Base-by-base conservation (phyloP, 768 basidiomycete genomes). In the Hemileccinum rubropunctum region DNA sequence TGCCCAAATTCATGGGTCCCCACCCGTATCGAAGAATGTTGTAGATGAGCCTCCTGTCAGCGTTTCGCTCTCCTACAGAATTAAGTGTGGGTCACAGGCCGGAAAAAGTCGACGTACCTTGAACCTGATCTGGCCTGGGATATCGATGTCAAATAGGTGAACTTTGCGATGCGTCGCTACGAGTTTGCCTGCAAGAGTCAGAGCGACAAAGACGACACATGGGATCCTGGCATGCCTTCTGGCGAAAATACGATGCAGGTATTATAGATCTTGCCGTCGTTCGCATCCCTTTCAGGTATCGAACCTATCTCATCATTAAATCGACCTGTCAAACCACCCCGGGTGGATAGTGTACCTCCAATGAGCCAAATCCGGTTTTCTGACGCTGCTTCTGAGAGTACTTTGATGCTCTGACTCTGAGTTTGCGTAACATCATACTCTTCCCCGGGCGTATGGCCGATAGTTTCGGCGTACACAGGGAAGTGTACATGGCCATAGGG, bases 61-160 rank as follows among this genome's bases (percentile, higher is more conserved):
- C 2, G 84, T 88, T 65, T 93, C 89, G 64, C 91, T 93, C 71
- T 95, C 92, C 91, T 93, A 62, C 30, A 32, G 45, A 36, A 57
- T 56, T 45, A 47, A 52, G 40, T n/a, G 15, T 28, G 35, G n/a
- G 30, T 41, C 12, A 18, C 12, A 20, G 14, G 15, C 20, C 26
- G 6, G 23, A 6, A 39, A 27, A 40, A 39, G 35, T 11, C n/a
- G 37, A 26, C 56, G 37, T 48, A 84, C 92, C 76, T 90, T 91
- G 78, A 94, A 94, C 17, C 69, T 90, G 65, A 95, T 93, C 64
- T 90, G 86, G 14, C 91, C 92, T 0, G 89, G 88, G 45, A 99
- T 95, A 62, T 98, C 93, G 53, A 98, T 98, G 65, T 99, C 95
- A 68, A 98, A 99, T 5, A 99, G 74, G 64, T 99, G 97, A 2